phyloP scores from a whole-genome alignment of 2,329 filamentous ascomycete species.

The Chaetothyriales sp. region DNA sequence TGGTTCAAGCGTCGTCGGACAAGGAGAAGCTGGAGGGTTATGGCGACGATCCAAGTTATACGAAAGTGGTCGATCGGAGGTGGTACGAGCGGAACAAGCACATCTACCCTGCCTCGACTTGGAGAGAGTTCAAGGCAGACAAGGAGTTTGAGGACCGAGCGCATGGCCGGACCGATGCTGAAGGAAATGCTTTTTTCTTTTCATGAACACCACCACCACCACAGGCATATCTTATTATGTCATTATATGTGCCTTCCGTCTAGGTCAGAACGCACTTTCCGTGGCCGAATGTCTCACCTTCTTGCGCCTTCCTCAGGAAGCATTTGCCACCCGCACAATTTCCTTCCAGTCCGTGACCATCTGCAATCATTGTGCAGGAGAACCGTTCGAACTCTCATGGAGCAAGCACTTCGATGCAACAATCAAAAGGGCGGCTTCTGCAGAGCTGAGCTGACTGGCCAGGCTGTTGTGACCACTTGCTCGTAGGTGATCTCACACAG shows the following conservation, averaged over 20 bases:
- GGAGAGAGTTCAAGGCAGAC: conserved; percentile 86
- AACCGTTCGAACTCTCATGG: conserved; percentile 51
- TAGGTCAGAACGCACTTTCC: neutral
- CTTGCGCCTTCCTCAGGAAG: neutral
- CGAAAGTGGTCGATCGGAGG: conserved; percentile 85
- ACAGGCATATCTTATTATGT: no score
- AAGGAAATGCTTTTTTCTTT: conserved; percentile 91
- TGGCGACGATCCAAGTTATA: conserved; percentile 60
- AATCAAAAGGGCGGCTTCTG: conserved; percentile 46
- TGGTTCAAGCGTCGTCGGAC: conserved; percentile 30
- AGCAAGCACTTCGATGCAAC: conserved; percentile 64
- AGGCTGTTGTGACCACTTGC: conserved; percentile 78
- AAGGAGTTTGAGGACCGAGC: conserved; percentile 56
- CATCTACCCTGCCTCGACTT: conserved; percentile 89
- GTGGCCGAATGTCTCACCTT: neutral
- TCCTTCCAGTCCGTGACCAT: conserved; percentile 6
- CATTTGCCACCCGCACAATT: neutral
- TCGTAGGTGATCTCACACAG: conserved; percentile 41
- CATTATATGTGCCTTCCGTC: neutral
- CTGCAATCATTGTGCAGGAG: conserved; percentile 5
- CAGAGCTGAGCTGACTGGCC: conserved; percentile 49
- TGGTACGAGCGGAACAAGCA: conserved; percentile 99
- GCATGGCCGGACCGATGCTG: conserved; percentile 60
- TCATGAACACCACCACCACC: conserved; percentile 14
- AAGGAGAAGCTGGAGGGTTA: conserved; percentile 55